These are phyloP conservation scores for Epichloe festucae DNA, from an alignment of 2,329 filamentous ascomycete species.

Conservation along the genomic window DNA sequence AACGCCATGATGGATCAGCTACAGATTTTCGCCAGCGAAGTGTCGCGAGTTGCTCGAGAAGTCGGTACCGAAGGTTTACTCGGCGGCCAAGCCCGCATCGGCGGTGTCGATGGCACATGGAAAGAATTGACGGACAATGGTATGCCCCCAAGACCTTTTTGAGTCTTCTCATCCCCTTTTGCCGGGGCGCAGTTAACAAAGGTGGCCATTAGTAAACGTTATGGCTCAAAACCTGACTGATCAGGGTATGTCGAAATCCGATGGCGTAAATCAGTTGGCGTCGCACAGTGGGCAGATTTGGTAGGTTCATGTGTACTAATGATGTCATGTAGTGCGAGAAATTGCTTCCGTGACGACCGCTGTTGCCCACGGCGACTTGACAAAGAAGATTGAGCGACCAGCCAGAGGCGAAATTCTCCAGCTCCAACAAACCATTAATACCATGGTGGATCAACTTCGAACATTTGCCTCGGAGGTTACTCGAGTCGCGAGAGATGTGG, in stretches of 20 bases:
- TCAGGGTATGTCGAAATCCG: slow-evolving; percentile 37
- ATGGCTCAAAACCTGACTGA: slow-evolving; percentile 76
- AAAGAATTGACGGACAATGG: slow-evolving; percentile 87
- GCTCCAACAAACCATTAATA: slow-evolving; percentile 76
- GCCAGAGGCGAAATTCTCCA: slow-evolving; percentile 73
- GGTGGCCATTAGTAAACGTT: slow-evolving; percentile 49
- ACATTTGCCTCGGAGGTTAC: slow-evolving; percentile 79
- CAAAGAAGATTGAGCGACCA: slow-evolving; percentile 71
- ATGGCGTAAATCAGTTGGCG: neutral
- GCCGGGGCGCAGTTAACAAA: slow-evolving; percentile 9
- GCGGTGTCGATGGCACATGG: slow-evolving; percentile 93
- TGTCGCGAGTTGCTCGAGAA: slow-evolving; percentile 85
- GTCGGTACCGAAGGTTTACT: slow-evolving; percentile 93
- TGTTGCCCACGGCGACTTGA: slow-evolving; percentile 70
- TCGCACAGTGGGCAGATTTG: neutral
- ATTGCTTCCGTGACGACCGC: slow-evolving; percentile 76
- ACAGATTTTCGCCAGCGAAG: slow-evolving; percentile 91
- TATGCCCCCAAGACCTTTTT: slow-evolving; percentile 19
- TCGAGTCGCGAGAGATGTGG: slow-evolving; percentile 70
- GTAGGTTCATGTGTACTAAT: neutral
- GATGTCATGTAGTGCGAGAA: slow-evolving; percentile 48
- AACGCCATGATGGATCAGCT: slow-evolving; percentile 99
- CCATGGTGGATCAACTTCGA: slow-evolving; percentile 75
- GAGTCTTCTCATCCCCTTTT: neutral
- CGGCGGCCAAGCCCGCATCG: slow-evolving; percentile 85